These are phyloP conservation scores for Diaporthe sp. DNA, from an alignment of 2,329 filamentous ascomycete species.

Conservation along the genomic window DNA sequence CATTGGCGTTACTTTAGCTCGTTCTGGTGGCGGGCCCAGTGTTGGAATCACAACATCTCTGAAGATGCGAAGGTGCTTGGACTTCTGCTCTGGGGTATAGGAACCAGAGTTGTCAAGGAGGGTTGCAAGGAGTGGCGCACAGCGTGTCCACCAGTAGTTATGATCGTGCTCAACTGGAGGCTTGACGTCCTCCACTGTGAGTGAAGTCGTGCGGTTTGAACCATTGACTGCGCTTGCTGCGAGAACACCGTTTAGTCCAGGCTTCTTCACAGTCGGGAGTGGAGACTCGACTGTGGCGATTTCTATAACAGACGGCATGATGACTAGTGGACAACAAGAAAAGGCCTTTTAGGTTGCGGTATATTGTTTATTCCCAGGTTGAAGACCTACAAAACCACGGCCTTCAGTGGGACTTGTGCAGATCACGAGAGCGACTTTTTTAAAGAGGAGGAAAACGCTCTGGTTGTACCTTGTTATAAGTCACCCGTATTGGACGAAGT, in stretches of 20 bases:
- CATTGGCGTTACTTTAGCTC: neutral
- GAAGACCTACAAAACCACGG: neutral
- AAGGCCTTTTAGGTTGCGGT: no score
- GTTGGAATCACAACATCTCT: slow-evolving; percentile 1
- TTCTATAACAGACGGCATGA: neutral
- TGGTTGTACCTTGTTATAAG: neutral
- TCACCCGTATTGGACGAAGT: neutral
- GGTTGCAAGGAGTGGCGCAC: neutral
- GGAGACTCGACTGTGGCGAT: no score
- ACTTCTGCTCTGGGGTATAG: neutral
- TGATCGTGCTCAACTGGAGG: neutral
- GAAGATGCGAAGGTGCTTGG: neutral
- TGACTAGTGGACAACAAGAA: neutral
- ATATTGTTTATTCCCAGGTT: no score
- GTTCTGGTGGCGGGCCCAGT: neutral
- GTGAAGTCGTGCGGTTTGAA: neutral
- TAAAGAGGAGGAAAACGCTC: neutral
- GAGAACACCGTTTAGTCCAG: neutral
- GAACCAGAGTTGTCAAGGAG: neutral
- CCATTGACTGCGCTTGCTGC: neutral
- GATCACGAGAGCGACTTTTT: neutral
- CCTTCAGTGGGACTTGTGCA: neutral
- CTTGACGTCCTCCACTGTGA: neutral
- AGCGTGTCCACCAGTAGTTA: slow-evolving; percentile 2
- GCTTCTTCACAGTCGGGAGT: neutral